Percentiles rank a stretch among this genome's conserved stretches.
Conservation (phyloP, 202 grass and related monocot genomes). For the Panicum virgatum region DNA sequence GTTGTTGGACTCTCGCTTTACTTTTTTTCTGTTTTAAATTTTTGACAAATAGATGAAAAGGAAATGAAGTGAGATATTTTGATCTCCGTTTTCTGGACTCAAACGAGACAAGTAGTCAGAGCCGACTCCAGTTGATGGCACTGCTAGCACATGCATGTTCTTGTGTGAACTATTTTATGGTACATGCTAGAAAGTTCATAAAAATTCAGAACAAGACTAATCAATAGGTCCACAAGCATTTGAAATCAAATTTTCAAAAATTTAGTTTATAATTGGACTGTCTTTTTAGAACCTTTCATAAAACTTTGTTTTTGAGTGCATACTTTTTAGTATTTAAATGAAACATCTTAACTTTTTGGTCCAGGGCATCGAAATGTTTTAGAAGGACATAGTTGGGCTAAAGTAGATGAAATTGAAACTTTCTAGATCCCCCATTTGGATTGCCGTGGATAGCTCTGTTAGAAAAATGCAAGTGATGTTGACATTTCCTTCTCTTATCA, state of each 20-base stretch:
- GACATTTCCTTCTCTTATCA: background rate
- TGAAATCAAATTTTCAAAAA: background rate
- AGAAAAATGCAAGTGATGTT: background rate
- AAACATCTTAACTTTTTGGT: background rate
- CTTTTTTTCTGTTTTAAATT: background rate
- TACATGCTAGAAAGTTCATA: background rate
- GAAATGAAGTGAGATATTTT: background rate
- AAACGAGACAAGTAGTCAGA: background rate
- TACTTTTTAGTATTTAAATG: too few species aligned
- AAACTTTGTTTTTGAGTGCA: too few species aligned
- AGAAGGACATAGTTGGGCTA: background rate
- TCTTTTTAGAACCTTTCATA: background rate
- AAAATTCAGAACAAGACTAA: background rate
- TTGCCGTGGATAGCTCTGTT: background rate
- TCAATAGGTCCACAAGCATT: background rate
- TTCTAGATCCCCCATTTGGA: background rate
- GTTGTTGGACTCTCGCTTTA: background rate
- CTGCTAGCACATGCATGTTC: background rate
- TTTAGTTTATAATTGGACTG: background rate
- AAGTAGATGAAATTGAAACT: background rate
- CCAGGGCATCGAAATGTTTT: background rate
- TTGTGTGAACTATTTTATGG: background rate
- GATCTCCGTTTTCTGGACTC: background rate
- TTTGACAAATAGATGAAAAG: background rate
- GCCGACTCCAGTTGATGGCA: background rate